These are phyloP conservation scores for Dactylellina leptospora DNA, from an alignment of 2,329 filamentous ascomycete genomes.

Conservation along the genomic window DNA sequence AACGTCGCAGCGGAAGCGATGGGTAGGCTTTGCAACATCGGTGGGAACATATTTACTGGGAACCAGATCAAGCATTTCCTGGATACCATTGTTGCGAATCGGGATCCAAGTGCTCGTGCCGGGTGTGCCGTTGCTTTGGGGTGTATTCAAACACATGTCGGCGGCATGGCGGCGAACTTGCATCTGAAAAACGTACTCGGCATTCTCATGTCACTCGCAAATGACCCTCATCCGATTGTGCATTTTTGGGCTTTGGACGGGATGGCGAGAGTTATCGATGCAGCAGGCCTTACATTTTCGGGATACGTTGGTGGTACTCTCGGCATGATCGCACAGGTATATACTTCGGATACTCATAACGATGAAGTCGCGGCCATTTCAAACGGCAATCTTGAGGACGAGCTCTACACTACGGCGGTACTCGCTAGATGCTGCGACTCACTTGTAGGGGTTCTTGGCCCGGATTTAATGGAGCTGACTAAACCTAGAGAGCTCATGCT, in stretches of 20 bases:
- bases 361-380: slow-evolving; percentile 79
- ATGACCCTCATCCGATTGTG: slow-evolving; percentile 91
- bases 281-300: slow-evolving; percentile 90
- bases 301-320: slow-evolving; percentile 88
- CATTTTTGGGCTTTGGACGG: slow-evolving; percentile 97
- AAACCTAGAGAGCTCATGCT: slow-evolving; percentile 94
- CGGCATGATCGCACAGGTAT: slow-evolving; percentile 92
- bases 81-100: slow-evolving; percentile 91
- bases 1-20: slow-evolving; percentile 84
- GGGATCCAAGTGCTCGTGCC: slow-evolving; percentile 90
- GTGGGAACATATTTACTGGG: slow-evolving; percentile 88
- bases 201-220: slow-evolving; percentile 96
- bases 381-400: slow-evolving; percentile 89
- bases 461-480: slow-evolving; percentile 88
- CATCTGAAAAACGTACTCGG: slow-evolving; percentile 97
- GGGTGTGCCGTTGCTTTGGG: slow-evolving; percentile 94
- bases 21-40: slow-evolving; percentile 82
- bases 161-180: slow-evolving; percentile 95
- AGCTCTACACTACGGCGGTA: slow-evolving; percentile 80
- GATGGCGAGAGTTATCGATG: slow-evolving; percentile 84
- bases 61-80: slow-evolving; percentile 89
- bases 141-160: slow-evolving; percentile 91
- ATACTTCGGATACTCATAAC: slow-evolving; percentile 90
- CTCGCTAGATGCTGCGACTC: slow-evolving; percentile 90
- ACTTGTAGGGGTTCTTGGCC: slow-evolving; percentile 94